Conservation (phyloP, 2,329 filamentous ascomycete species). For the Scopulariopsis brevicaulis region DNA sequence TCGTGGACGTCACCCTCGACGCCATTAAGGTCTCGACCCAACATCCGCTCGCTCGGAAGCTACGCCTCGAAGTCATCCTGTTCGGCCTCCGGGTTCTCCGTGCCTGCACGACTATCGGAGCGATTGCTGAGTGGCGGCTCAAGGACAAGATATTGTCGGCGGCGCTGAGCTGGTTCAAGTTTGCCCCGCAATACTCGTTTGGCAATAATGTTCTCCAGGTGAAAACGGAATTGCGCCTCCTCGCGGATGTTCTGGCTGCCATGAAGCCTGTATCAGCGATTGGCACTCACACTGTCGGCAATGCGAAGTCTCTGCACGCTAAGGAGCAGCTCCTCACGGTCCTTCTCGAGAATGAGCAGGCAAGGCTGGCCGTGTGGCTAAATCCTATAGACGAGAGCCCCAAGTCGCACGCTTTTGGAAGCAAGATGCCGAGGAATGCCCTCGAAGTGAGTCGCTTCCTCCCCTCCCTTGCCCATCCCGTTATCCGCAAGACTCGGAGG, state of each 20-base stretch:
- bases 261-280: constrained; percentile 54
- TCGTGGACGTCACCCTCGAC: constrained; percentile 69
- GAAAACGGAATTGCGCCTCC: constrained; percentile 78
- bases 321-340: constrained; percentile 79
- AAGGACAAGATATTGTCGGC: constrained; percentile 86
- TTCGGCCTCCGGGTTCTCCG: constrained; percentile 71
- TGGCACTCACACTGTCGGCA: constrained; percentile 37
- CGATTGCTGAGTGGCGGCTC: constrained; percentile 61
- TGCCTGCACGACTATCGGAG: constrained; percentile 55
- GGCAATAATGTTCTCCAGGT: constrained; percentile 88
- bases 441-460: constrained; percentile 12
- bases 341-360: constrained; percentile 75
- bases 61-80: constrained; percentile 80
- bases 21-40: constrained; percentile 58
- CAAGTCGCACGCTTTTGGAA: constrained; percentile 17
- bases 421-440: constrained; percentile 8
- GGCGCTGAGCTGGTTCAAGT: constrained; percentile 78
- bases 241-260: constrained; percentile 61
- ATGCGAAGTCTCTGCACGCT: constrained; percentile 54
- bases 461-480: neutral
- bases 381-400: constrained; percentile 54
- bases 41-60: constrained; percentile 81
- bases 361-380: constrained; percentile 79
- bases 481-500: neutral
- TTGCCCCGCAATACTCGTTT: constrained; percentile 82